These are phyloP conservation scores for Arthromyces matolae DNA, from an alignment of 768 basidiomycete species.

Conservation along the genomic window DNA sequence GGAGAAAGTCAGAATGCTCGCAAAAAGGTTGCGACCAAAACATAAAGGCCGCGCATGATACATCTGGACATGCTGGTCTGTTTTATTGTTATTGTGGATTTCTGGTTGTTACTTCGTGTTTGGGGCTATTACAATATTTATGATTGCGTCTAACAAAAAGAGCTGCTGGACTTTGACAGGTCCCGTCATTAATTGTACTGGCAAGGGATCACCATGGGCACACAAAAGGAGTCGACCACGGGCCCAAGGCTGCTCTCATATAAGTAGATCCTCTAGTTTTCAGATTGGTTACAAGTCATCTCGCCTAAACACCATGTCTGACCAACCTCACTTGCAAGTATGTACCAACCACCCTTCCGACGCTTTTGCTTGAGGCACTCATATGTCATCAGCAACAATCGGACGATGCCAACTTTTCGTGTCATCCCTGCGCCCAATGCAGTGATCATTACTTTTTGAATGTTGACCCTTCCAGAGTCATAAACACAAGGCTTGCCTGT, in stretches of 20 bases:
- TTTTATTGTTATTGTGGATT: constrained; percentile 6
- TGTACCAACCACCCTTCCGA: not conserved
- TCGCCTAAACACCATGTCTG: not conserved
- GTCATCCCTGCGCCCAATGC: constrained; percentile 26
- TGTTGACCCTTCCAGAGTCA: constrained; percentile 16
- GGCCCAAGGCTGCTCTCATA: constrained; percentile 1
- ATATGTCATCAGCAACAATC: constrained; percentile 8
- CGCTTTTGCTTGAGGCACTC: not conserved
- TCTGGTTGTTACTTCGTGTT: constrained; percentile 1
- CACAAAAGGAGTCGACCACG: constrained; percentile 12
- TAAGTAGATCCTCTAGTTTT: too few species aligned
- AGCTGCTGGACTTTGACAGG: constrained; percentile 11
- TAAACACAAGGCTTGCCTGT: constrained; percentile 20
- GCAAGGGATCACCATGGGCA: constrained; percentile 2
- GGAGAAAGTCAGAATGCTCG: constrained; percentile 37
- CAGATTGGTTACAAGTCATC: too few species aligned
- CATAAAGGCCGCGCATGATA: too few species aligned
- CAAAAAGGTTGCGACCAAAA: constrained; percentile 42
- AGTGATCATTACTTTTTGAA: constrained; percentile 26
- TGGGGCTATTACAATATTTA: not conserved
- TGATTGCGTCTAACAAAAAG: constrained; percentile 5
- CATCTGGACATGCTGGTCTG: not conserved
- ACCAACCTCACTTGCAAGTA: constrained; percentile 4
- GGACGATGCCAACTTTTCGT: constrained; percentile 27
- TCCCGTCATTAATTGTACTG: constrained; percentile 11